Base-by-base conservation (phyloP, 352 stramenopile species). In the Phytopythium mirpurense region DNA sequence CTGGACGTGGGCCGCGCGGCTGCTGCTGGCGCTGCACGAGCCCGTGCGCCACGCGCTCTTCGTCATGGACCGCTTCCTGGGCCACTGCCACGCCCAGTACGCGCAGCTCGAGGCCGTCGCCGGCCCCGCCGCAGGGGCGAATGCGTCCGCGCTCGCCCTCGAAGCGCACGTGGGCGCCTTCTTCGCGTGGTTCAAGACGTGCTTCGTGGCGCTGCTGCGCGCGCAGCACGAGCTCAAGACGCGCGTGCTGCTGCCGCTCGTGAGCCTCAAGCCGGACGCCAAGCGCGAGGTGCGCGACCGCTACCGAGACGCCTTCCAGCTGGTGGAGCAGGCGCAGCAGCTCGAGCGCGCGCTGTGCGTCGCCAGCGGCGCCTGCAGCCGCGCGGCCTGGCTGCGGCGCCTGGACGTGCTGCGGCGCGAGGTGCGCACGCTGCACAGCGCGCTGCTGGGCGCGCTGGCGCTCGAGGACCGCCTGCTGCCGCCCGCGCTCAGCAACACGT, bases 11-110 rank as follows among this genome's bases (percentile, higher is more conserved):
- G 79, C 74, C 41, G 70, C 61, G 21, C 82, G 75, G 62, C 89
- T 93, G 38, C 50, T 93, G 7, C 57, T 93, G 10, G 68, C 78
- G 8, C 56, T 93, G 21, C 83, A 93, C 37, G 83, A 93, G 31
- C 83, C 83, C 5, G 74, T 93, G 55, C 80, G 83, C 9, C 83
- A 93, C 45, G 80, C 83, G 21, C 71, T 93, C 1, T 91, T 86
- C 55, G 83, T 93, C 42, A 89, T 89, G 61, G 80, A 93, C 57
- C 72, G 77, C 18, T 93, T 90, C 42, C 52, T 93, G n/a, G 72
- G 87, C 26, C 78, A 83, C 43, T 74, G 59, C 11, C 72, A 86
- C 31, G 62, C 62, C 42, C 46, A 67, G 23, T 38, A 64, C 32
- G 63, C 64, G 5, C 69, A 65, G 26, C 64, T 66, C 8, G 61